Conservation (phyloP, 192 early-diverging fungal species). For the Phlyctochytrium planicorne region DNA sequence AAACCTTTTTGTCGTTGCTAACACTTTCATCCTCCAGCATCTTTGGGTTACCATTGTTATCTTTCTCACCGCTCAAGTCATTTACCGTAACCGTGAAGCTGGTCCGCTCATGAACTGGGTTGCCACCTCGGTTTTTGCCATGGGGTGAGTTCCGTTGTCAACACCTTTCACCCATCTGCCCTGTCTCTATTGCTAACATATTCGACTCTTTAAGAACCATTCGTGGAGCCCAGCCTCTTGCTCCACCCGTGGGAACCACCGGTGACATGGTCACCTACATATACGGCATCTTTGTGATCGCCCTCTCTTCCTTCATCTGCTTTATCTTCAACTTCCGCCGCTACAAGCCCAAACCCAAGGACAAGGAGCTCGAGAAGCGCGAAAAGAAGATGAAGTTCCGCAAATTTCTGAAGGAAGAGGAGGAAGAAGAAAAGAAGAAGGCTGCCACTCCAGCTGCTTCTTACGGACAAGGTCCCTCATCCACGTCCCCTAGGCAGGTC, state of each 20-base stretch:
- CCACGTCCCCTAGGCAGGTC: too few species aligned
- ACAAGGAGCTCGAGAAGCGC: conserved; percentile 2
- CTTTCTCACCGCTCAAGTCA: background rate
- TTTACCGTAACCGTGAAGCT: background rate
- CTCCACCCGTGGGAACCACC: background rate
- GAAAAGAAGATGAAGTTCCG: background rate
- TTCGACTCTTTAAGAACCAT: too few species aligned
- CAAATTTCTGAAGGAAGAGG: background rate
- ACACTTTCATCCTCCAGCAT: background rate
- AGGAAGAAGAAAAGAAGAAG: background rate
- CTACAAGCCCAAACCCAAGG: background rate
- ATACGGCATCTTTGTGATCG: background rate
- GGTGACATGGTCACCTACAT: background rate
- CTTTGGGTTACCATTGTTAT: background rate
- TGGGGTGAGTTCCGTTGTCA: too few species aligned
- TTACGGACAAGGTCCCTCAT: too few species aligned
- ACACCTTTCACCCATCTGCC: too few species aligned
- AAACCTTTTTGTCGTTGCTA: background rate
- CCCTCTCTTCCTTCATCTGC: background rate
- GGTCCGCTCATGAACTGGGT: background rate
- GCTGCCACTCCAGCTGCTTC: background rate
- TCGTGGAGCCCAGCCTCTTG: background rate
- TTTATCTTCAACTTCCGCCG: background rate
- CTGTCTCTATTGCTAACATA: too few species aligned
- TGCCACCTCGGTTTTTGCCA: background rate